These are phyloP conservation scores for Nitzschia palea DNA, from an alignment of 108 stramenopile species.

Conservation along the genomic window DNA sequence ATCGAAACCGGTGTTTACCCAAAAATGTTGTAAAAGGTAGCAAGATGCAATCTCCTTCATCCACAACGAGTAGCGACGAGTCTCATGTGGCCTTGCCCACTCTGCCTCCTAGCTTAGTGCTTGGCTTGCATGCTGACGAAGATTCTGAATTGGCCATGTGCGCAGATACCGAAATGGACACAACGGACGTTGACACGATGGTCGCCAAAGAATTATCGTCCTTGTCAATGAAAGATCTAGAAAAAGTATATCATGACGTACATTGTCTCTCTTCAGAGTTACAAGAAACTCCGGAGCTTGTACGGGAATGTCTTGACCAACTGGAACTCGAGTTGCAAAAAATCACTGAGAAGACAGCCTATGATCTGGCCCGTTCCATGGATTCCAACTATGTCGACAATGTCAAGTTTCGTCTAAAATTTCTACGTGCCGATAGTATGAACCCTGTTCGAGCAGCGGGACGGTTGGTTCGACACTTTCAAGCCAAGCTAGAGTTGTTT, in stretches of 20 bases:
- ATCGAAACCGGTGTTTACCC: no score
- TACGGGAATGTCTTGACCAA: background rate
- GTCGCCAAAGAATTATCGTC: conserved; percentile 5
- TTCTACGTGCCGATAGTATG: conserved; percentile 18
- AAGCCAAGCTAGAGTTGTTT: conserved; percentile 34
- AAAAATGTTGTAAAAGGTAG: no score
- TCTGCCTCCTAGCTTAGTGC: no score
- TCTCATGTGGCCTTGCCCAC: no score
- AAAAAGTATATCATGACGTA: conserved; percentile 10
- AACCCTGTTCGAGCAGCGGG: conserved; percentile 1
- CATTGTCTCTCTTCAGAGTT: conserved; percentile 8
- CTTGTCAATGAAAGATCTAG: conserved; percentile 12
- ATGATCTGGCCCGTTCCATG: conserved; percentile 6
- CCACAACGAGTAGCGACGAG: no score
- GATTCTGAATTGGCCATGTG: no score
- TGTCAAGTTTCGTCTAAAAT: conserved; percentile 8
- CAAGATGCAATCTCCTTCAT: no score
- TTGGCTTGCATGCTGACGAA: no score
- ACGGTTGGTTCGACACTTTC: conserved; percentile 13
- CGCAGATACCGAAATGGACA: no score
- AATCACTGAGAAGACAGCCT: conserved; percentile 9
- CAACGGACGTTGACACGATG: background rate
- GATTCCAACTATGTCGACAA: conserved; percentile 10
- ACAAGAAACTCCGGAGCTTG: conserved; percentile 2
- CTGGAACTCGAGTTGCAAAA: background rate